These are phyloP conservation scores for Flueggea neowawraea DNA, from an alignment of 441 rosid species.

Conservation along the genomic window DNA sequence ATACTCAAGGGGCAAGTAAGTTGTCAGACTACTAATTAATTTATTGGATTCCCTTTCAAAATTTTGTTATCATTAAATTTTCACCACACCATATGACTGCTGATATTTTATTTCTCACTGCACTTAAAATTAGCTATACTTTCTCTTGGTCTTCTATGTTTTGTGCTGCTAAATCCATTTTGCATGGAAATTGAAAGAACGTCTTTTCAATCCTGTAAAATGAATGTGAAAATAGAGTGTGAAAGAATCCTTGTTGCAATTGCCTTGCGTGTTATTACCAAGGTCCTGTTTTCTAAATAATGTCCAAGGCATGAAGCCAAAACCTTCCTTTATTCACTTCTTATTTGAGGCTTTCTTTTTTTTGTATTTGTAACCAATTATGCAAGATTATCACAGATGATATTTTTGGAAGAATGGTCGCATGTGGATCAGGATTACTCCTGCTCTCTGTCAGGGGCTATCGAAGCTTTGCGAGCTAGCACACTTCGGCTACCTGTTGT, in stretches of 20 bases:
- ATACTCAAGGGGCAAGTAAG: slow-evolving; percentile 74
- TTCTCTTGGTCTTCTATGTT: neutral
- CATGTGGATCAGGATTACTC: slow-evolving; percentile 55
- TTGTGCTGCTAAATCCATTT: neutral
- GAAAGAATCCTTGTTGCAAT: neutral
- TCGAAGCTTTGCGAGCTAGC: slow-evolving; percentile 75
- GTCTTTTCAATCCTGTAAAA: neutral
- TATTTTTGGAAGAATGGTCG: slow-evolving; percentile 56
- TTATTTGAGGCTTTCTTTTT: neutral
- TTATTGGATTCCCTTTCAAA: neutral
- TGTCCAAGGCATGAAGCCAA: too few species aligned
- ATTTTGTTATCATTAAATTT: neutral
- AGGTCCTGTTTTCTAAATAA: too few species aligned
- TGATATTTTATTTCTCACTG: neutral
- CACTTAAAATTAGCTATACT: neutral
- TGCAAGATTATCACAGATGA: slow-evolving; percentile 44
- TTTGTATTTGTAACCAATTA: neutral
- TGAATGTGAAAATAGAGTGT: neutral
- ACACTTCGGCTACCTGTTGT: slow-evolving; percentile 92
- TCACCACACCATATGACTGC: neutral
- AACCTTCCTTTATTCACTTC: too few species aligned
- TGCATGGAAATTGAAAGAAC: neutral
- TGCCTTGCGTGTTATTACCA: too few species aligned
- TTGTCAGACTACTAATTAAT: neutral
- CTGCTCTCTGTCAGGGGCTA: slow-evolving; percentile 68